Conservation (phyloP, 179 eudicot species). For the Monotropa hypopitys region DNA sequence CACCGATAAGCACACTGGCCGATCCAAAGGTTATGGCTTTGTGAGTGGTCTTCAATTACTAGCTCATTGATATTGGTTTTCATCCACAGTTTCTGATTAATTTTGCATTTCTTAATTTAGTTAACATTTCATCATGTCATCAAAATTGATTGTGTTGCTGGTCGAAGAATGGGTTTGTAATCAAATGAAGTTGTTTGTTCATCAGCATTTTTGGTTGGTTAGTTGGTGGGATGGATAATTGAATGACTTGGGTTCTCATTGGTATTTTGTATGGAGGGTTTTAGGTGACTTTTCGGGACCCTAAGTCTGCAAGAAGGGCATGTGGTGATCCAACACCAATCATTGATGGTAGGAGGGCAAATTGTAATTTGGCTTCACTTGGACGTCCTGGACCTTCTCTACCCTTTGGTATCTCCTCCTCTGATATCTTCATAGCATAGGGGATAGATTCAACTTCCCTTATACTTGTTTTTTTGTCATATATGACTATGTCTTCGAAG, state of each 20-base stretch:
- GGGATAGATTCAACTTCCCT: neutral
- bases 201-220: neutral
- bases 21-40: constrained; percentile 85
- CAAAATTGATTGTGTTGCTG: neutral
- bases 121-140: neutral
- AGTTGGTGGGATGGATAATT: constrained; percentile 3
- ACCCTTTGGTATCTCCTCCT: constrained; percentile 29
- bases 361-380: constrained; percentile 75
- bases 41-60: constrained; percentile 30
- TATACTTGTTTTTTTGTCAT: neutral
- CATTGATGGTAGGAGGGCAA: constrained; percentile 78
- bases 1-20: constrained; percentile 67
- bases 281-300: constrained; percentile 79
- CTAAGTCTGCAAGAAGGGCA: constrained; percentile 76
- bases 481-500: neutral
- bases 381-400: constrained; percentile 55
- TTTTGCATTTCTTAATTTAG: neutral
- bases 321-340: constrained; percentile 71
- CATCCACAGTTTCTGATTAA: neutral
- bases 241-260: constrained; percentile 19
- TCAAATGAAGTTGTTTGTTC: neutral
- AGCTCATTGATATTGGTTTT: neutral
- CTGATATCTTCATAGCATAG: neutral
- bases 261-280: constrained; percentile 30
- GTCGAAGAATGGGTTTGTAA: neutral